Evolutionary conservation across 1,284 basidiomycete genomes (phyloP).

Genomic region (Cutaneotrichosporon sp.): DNA sequence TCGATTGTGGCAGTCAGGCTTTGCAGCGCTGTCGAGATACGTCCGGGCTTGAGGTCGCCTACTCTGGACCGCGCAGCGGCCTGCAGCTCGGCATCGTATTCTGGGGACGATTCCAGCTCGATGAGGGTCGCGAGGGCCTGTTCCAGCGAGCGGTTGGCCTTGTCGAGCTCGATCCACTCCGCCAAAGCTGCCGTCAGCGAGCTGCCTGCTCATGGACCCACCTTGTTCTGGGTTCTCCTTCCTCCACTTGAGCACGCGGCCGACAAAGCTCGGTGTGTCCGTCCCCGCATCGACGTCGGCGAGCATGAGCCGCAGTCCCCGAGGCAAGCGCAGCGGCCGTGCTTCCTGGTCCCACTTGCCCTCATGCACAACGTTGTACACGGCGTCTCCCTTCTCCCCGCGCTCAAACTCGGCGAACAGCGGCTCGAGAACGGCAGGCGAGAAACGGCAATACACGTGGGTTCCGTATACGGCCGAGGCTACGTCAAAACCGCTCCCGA

Average conservation of each 20-base stretch:
- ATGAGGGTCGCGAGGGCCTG: conserved; percentile 37
- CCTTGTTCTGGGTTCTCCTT: conserved; percentile 63
- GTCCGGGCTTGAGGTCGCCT: conserved; percentile 17
- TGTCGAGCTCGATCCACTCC: conserved; percentile 69
- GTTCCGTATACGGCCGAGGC: conserved; percentile 92
- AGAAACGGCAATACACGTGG: conserved; percentile 88
- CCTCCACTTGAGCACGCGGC: conserved; percentile 84
- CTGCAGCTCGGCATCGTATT: conserved; percentile 37
- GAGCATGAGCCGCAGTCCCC: conserved; percentile 73
- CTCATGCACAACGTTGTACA: conserved; percentile 6
- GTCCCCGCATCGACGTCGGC: conserved; percentile 92
- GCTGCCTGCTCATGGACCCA: conserved; percentile 37
- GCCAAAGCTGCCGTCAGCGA: conserved; percentile 57
- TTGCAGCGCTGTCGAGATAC: conserved; percentile 1
- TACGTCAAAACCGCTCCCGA: conserved; percentile 97
- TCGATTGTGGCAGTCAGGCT: conserved; percentile 47
- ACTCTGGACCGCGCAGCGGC: conserved; percentile 20
- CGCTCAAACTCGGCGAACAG: conserved; percentile 62
- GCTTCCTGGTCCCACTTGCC: conserved; percentile 53
- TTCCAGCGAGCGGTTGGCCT: conserved; percentile 44
- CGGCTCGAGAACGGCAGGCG: conserved; percentile 65
- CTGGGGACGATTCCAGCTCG: conserved; percentile 38
- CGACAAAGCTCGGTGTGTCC: conserved; percentile 86
- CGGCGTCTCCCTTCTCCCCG: conserved; percentile 26
- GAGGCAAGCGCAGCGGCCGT: conserved; percentile 73